phyloP scores from a whole-genome alignment of 768 basidiomycete species.

The Leccinum fibrillosum region DNA sequence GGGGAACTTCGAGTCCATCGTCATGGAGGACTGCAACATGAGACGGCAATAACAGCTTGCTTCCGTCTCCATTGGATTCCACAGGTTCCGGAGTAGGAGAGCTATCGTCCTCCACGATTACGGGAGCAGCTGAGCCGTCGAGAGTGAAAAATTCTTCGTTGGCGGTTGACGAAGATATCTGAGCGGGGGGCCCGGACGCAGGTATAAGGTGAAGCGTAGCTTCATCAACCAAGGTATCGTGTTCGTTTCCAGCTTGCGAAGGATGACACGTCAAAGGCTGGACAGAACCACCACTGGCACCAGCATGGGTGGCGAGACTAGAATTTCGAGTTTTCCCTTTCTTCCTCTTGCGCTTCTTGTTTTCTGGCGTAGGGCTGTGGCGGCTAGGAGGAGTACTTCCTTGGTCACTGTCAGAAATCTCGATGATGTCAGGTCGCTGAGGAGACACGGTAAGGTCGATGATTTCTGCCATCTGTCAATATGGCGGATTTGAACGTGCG shows the following conservation, averaged over 20 bases:
- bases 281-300: conserved; percentile 13
- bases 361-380: conserved; percentile 10
- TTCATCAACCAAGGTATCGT: background rate
- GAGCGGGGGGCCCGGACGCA: conserved; percentile 35
- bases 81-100: conserved; percentile 8
- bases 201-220: conserved; percentile 33
- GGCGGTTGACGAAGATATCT: conserved; percentile 13
- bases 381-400: conserved; percentile 5
- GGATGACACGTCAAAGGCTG: conserved; percentile 22
- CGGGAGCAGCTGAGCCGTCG: conserved; percentile 42
- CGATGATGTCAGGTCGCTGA: conserved; percentile 26
- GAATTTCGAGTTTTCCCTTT: conserved; percentile 23
- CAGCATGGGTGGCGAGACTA: conserved; percentile 11
- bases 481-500: background rate
- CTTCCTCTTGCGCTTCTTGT: conserved; percentile 26
- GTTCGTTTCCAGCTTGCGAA: conserved; percentile 7
- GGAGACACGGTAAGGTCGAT: conserved; percentile 34
- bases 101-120: conserved; percentile 26
- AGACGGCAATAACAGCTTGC: conserved; percentile 54
- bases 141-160: conserved; percentile 43
- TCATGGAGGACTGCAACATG: conserved; percentile 58
- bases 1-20: conserved; percentile 31
- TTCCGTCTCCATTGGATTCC: conserved; percentile 17
- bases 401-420: conserved; percentile 27
- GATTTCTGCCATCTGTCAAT: conserved; percentile 27